Conservation (phyloP, 495 filamentous ascomycete genomes). For the Penicillium daleae region DNA sequence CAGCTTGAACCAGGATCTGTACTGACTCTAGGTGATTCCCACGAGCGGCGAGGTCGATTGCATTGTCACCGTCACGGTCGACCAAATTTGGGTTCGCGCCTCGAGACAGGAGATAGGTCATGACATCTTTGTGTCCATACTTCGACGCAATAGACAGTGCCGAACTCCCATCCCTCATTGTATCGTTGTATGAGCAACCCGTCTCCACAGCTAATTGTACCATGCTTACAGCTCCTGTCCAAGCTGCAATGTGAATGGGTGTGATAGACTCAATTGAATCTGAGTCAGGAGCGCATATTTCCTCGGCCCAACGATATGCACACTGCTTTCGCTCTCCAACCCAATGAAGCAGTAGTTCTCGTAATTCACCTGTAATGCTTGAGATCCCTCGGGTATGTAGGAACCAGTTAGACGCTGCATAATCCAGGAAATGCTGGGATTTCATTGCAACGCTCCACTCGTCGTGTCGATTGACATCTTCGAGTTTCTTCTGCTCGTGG, state of each 20-base stretch:
- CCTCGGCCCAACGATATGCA: background rate
- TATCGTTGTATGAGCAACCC: background rate
- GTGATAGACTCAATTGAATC: background rate
- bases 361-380: background rate
- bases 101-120: background rate
- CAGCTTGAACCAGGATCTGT: background rate
- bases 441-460: background rate
- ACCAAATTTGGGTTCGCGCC: background rate
- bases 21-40: background rate
- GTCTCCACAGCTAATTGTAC: background rate
- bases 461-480: background rate
- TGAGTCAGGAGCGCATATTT: background rate
- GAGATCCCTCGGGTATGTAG: background rate
- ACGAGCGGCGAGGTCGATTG: background rate
- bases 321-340: background rate
- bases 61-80: background rate
- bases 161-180: background rate
- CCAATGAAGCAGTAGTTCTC: background rate
- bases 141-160: background rate
- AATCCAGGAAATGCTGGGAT: background rate
- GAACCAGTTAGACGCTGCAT: constrained; percentile 4
- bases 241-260: background rate
- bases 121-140: background rate
- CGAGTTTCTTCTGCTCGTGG: background rate
- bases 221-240: background rate